Conservation (phyloP, 495 filamentous ascomycete genomes). For the Pyrenula aspistea region DNA sequence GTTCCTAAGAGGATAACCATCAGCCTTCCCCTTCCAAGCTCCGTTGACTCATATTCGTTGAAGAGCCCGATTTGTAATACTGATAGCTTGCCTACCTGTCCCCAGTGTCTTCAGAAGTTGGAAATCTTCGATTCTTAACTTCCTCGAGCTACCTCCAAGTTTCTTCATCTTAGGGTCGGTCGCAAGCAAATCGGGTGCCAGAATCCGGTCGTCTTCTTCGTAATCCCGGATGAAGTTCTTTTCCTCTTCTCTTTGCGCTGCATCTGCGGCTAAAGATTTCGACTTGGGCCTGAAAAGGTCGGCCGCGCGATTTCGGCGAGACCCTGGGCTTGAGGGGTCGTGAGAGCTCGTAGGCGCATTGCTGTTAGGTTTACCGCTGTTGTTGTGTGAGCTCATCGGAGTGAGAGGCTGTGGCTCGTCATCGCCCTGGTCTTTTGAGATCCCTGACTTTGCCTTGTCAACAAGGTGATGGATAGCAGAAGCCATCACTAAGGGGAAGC, state of each 20-base stretch:
- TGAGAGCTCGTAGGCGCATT: neutral
- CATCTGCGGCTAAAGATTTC: neutral
- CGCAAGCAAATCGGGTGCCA: conserved; percentile 31
- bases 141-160: conserved; percentile 41
- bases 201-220: conserved; percentile 36
- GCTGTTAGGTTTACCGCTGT: neutral
- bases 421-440: neutral
- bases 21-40: conserved; percentile 1
- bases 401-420: neutral
- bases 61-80: neutral
- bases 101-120: conserved; percentile 79
- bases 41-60: neutral
- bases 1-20: conserved; percentile 49
- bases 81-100: conserved; percentile 54
- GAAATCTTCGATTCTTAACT: conserved; percentile 61
- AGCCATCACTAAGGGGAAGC: neutral
- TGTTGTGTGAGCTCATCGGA: neutral
- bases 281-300: neutral
- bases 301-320: neutral
- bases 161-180: conserved; percentile 41
- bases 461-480: neutral
- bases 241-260: conserved; percentile 8
- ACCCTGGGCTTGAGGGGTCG: neutral
- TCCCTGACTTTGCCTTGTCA: neutral
- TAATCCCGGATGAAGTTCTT: conserved; percentile 27